A percentile compares a stretch with the other conserved stretches of the same genome.
Conservation (phyloP, 768 basidiomycete genomes). For the Suillus alpinus region DNA sequence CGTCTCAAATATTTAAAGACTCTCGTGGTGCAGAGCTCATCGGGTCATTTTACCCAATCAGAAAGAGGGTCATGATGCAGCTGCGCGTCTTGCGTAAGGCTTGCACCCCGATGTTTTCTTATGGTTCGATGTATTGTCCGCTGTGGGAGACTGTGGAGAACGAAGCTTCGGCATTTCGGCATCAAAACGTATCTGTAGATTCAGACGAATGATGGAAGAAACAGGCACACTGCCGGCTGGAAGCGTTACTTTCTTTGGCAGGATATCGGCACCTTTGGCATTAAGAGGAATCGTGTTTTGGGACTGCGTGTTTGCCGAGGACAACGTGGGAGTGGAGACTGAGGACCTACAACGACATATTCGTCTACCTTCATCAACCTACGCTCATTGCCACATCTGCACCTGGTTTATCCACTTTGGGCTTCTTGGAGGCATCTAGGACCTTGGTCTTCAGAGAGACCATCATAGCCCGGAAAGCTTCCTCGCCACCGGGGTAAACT, state of each 20-base stretch:
- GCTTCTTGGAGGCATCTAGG: conserved; percentile 15
- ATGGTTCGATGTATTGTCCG: conserved; percentile 23
- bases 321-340: neutral
- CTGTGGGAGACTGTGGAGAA: conserved; percentile 36
- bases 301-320: neutral
- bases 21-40: neutral
- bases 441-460: conserved; percentile 26
- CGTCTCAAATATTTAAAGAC: neutral
- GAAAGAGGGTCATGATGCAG: conserved; percentile 22
- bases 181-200: neutral
- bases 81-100: conserved; percentile 28
- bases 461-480: conserved; percentile 33
- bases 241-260: neutral
- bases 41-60: conserved; percentile 1
- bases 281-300: neutral
- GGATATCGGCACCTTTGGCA: neutral
- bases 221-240: neutral
- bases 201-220: conserved; percentile 1
- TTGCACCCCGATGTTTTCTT: conserved; percentile 25
- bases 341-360: neutral
- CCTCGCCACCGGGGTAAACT: conserved; percentile 32
- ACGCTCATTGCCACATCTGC: conserved; percentile 31
- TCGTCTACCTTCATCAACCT: conserved; percentile 17
- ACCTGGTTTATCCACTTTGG: conserved; percentile 11
- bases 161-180: conserved; percentile 33